These are phyloP conservation scores for Calocybe gangraenosa DNA, from an alignment of 768 basidiomycete genomes.

Conservation along the genomic window DNA sequence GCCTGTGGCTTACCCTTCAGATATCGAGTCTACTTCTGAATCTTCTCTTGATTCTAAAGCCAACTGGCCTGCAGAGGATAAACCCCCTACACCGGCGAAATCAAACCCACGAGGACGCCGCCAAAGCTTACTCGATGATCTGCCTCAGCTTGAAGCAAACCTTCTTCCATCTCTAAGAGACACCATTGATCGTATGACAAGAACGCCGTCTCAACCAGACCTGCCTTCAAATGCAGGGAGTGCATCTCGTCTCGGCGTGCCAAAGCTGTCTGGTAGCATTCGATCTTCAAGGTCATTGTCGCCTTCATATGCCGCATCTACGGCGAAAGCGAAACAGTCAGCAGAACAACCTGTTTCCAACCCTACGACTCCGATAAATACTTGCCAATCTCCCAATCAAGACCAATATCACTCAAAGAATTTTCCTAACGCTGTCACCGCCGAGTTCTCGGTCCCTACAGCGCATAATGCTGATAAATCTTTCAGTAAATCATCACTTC, in stretches of 20 bases:
- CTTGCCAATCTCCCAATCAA: too few relatives aligned
- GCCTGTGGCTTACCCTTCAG: slow-evolving; percentile 20
- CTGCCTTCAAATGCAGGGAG: slow-evolving; percentile 3
- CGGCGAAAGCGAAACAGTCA: slow-evolving; percentile 19
- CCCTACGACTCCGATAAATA: neutral
- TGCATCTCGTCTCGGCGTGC: slow-evolving; percentile 9
- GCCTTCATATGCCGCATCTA: slow-evolving; percentile 5
- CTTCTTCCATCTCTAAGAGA: slow-evolving; percentile 68
- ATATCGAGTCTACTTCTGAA: slow-evolving; percentile 19
- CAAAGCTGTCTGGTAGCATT: slow-evolving; percentile 1
- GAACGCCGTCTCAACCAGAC: slow-evolving; percentile 34
- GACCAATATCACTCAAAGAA: too few relatives aligned
- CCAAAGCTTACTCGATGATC: slow-evolving; percentile 43
- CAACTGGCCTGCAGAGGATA: slow-evolving; percentile 8
- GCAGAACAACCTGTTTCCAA: slow-evolving; percentile 6
- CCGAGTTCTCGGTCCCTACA: too few relatives aligned
- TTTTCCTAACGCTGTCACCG: too few relatives aligned
- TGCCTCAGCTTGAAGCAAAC: slow-evolving; percentile 60
- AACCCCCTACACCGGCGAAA: slow-evolving; percentile 11
- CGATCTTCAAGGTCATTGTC: slow-evolving; percentile 14
- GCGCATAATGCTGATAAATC: too few relatives aligned
- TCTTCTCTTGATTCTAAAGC: slow-evolving; percentile 29
- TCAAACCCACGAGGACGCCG: slow-evolving; percentile 21
- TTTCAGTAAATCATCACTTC: too few relatives aligned
- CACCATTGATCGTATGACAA: slow-evolving; percentile 73